Percentiles rank a stretch among this genome's conserved stretches.
phyloP scores from a whole-genome alignment of 1,284 basidiomycete genomes.

The Peniophora sp. region DNA sequence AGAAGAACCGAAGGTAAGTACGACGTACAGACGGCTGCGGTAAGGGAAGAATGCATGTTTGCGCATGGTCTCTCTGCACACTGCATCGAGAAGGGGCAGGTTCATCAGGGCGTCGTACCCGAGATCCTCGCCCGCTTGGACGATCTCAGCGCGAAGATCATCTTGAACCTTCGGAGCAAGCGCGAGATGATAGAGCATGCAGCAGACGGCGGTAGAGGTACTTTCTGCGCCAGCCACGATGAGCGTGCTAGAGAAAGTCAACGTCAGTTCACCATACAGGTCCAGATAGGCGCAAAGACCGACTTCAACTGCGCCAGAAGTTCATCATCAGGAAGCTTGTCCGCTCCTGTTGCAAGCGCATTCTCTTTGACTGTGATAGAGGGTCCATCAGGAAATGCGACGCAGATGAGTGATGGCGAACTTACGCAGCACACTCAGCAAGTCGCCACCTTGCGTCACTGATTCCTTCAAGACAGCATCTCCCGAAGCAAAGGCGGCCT shows the following conservation, averaged over 20 bases:
- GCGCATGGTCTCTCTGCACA: constrained; percentile 12
- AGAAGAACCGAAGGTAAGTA: constrained; percentile 10
- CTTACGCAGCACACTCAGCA: constrained; percentile 2
- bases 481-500: constrained; percentile 26
- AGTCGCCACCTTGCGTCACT: constrained; percentile 1
- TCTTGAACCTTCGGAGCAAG: constrained; percentile 11
- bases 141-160: constrained; percentile 12
- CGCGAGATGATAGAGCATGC: constrained; percentile 14
- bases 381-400: not conserved
- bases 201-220: constrained; percentile 11
- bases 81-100: constrained; percentile 11
- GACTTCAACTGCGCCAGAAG: constrained; percentile 1
- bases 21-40: constrained; percentile 10
- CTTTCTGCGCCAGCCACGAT: constrained; percentile 15
- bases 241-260: constrained; percentile 7
- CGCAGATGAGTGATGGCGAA: not conserved
- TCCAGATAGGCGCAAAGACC: not conserved
- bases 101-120: constrained; percentile 7
- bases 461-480: constrained; percentile 8
- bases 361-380: constrained; percentile 5
- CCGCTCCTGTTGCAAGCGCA: constrained; percentile 4
- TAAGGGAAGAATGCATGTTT: constrained; percentile 3
- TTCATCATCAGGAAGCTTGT: constrained; percentile 7
- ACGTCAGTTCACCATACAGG: not conserved
- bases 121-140: constrained; percentile 5